phyloP scores from a whole-genome alignment of 2,329 filamentous ascomycete species.

The Bipolaris bicolor region DNA sequence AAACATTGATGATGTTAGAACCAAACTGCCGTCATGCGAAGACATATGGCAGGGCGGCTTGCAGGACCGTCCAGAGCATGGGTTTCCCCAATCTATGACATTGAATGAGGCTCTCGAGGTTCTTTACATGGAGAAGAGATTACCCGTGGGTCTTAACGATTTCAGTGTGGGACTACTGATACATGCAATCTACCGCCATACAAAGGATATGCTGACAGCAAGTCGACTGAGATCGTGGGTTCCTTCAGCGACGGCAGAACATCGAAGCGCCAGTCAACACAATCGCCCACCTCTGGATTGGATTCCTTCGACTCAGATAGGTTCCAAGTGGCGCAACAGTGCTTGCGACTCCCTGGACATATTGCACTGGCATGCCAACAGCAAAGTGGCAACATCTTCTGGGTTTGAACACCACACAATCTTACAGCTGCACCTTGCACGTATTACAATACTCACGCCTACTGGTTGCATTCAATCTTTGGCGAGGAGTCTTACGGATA shows the following conservation, averaged over 20 bases:
- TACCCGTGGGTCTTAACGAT: conserved; percentile 54
- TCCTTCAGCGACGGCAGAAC: conserved; percentile 30
- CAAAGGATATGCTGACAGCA: conserved; percentile 57
- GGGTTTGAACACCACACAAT: conserved; percentile 63
- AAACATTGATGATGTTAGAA: conserved; percentile 12
- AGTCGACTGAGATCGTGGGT: conserved; percentile 52
- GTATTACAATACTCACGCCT: conserved; percentile 60
- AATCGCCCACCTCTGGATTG: conserved; percentile 39
- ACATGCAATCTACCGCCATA: conserved; percentile 58
- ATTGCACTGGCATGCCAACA: conserved; percentile 64
- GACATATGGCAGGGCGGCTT: conserved; percentile 15
- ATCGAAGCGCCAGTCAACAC: conserved; percentile 9
- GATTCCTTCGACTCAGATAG: conserved; percentile 56
- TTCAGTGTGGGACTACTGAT: conserved; percentile 58
- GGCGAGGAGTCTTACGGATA: conserved; percentile 35
- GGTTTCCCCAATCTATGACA: not conserved
- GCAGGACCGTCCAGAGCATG: not conserved
- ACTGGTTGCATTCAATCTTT: conserved; percentile 55
- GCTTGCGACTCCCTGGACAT: conserved; percentile 60
- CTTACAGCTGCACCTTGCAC: conserved; percentile 61
- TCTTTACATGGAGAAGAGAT: conserved; percentile 57
- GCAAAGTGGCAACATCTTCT: conserved; percentile 55
- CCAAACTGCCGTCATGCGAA: conserved; percentile 15
- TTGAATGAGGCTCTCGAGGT: conserved; percentile 48
- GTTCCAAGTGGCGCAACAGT: conserved; percentile 57